These are phyloP conservation scores for Tolypocladium nubicola DNA, from an alignment of 2,329 filamentous ascomycete species.

Conservation along the genomic window DNA sequence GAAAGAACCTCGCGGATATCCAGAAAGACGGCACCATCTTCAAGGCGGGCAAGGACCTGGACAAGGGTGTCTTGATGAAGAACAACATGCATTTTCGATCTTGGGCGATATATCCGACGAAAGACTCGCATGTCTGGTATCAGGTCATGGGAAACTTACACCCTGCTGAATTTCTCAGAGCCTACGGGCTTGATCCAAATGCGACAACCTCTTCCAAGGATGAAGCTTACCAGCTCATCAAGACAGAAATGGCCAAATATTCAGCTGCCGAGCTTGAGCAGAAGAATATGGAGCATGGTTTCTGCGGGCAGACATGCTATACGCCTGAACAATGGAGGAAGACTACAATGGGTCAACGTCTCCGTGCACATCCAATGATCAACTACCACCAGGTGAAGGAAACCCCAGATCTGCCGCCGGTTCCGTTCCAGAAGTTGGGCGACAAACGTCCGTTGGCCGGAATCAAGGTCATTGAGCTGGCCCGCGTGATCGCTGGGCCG, in stretches of 20 bases:
- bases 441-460: conserved; percentile 30
- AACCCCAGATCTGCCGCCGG: conserved; percentile 18
- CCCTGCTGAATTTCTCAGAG: conserved; percentile 26
- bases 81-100: conserved; percentile 24
- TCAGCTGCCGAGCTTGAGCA: conserved; percentile 11
- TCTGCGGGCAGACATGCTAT: conserved; percentile 15
- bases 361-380: conserved; percentile 16
- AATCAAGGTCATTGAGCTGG: conserved; percentile 38
- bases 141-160: conserved; percentile 39
- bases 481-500: conserved; percentile 35
- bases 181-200: conserved; percentile 28
- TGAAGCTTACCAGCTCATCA: conserved; percentile 12
- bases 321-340: conserved; percentile 13
- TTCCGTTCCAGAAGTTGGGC: conserved; percentile 16
- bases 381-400: conserved; percentile 25
- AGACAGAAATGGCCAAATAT: conserved; percentile 8
- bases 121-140: conserved; percentile 33
- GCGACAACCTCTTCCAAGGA: conserved; percentile 9
- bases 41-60: conserved; percentile 1
- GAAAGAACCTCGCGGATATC: neutral
- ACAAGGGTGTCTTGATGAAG: neutral
- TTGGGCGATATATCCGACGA: conserved; percentile 36
- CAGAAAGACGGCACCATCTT: neutral
- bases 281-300: conserved; percentile 11
- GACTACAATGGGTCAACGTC: conserved; percentile 11